These are phyloP conservation scores for Leccinum subspadiceum DNA, from an alignment of 1,284 basidiomycete genomes.

Conservation along the genomic window DNA sequence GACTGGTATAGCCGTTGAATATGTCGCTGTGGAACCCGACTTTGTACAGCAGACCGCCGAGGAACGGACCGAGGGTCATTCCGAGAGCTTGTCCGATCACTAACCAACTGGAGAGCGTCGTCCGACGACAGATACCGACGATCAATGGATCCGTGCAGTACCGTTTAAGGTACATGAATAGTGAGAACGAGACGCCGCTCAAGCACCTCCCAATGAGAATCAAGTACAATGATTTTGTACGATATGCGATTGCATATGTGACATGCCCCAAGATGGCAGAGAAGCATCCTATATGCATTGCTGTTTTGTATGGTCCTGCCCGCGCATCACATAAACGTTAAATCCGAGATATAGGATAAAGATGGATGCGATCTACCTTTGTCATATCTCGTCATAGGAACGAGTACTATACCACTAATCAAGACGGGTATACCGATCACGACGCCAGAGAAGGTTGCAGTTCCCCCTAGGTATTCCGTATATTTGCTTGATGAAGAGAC, in stretches of 20 bases:
- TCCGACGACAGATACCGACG: conserved; percentile 62
- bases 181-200: conserved; percentile 43
- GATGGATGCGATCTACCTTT: conserved; percentile 39
- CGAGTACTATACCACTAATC: conserved; percentile 41
- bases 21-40: conserved; percentile 50
- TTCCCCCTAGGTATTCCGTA: conserved; percentile 60
- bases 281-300: conserved; percentile 45
- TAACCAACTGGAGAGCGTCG: conserved; percentile 61
- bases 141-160: conserved; percentile 66
- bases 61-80: conserved; percentile 64
- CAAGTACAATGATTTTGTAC: conserved; percentile 45
- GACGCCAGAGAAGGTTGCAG: conserved; percentile 64
- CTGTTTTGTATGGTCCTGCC: conserved; percentile 51
- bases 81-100: conserved; percentile 65
- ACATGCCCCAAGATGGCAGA: conserved; percentile 42
- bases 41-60: conserved; percentile 64
- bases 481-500: conserved; percentile 67
- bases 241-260: conserved; percentile 47
- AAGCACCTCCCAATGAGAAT: conserved; percentile 50
- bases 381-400: conserved; percentile 59
- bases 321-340: conserved; percentile 1
- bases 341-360: background rate
- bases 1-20: conserved; percentile 65
- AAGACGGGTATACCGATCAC: conserved; percentile 61
- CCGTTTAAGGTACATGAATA: conserved; percentile 55